Conservation (phyloP, 164 flowering plant genomes). For the Nelumbo lutea region DNA sequence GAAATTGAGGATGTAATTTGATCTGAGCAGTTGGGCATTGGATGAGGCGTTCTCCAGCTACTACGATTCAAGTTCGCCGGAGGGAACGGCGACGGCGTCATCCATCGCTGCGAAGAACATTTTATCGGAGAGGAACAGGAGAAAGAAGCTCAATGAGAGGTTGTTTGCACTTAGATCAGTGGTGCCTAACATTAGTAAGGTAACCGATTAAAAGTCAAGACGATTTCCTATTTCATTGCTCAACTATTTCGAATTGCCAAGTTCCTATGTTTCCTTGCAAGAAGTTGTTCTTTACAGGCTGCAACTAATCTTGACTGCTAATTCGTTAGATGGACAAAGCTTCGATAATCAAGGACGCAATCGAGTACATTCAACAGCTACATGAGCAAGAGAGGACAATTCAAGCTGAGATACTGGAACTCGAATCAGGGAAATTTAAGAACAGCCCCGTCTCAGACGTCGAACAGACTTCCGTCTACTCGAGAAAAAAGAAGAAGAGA, state of each 20-base stretch:
- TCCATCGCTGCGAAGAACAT: conserved; percentile 57
- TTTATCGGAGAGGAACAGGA: conserved; percentile 75
- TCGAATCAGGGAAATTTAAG: conserved; percentile 38
- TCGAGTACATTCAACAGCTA: conserved; percentile 63
- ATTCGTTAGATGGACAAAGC: conserved; percentile 79
- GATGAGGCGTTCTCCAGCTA: conserved; percentile 61
- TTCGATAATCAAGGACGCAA: conserved; percentile 76
- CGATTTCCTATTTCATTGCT: too few relatives aligned
- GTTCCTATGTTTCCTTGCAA: neutral
- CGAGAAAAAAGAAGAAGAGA: conserved; percentile 41
- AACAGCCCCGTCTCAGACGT: conserved; percentile 9
- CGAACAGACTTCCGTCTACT: neutral
- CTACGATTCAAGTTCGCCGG: conserved; percentile 87
- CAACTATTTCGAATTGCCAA: too few relatives aligned
- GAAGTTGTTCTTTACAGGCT: neutral
- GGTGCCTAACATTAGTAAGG: conserved; percentile 91
- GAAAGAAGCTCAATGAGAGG: conserved; percentile 78
- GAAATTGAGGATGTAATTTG: neutral
- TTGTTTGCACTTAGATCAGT: conserved; percentile 79
- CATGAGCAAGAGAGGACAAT: conserved; percentile 60
- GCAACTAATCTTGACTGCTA: too few relatives aligned
- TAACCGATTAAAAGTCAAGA: conserved; percentile 4
- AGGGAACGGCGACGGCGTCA: conserved; percentile 50
- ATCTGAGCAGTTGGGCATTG: conserved; percentile 29
- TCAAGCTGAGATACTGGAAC: conserved; percentile 47